These are phyloP conservation scores for Cercophora sp. DNA, from an alignment of 495 filamentous ascomycete species.

Conservation along the genomic window DNA sequence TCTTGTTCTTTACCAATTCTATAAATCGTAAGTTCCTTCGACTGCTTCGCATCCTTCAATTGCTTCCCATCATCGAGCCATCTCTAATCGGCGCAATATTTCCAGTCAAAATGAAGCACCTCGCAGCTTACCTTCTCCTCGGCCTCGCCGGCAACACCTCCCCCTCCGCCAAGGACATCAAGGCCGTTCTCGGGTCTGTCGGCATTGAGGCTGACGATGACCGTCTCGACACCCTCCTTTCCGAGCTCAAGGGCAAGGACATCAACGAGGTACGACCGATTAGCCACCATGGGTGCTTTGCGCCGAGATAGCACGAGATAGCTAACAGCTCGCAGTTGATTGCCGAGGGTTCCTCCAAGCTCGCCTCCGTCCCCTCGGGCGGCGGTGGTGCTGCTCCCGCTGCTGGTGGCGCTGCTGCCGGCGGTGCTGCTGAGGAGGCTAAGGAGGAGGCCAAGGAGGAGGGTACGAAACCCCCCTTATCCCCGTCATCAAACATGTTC, in stretches of 20 bases:
- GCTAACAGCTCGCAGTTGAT: conserved; percentile 67
- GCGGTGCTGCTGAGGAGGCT: conserved; percentile 62
- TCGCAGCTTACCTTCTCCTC: conserved; percentile 98
- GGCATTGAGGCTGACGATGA: conserved; percentile 92
- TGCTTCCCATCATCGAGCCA: background rate
- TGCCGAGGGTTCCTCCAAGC: conserved; percentile 82
- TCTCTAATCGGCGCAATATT: conserved; percentile 8
- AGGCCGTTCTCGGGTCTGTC: conserved; percentile 85
- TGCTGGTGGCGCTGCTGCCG: conserved; percentile 63
- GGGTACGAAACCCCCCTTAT: conserved; percentile 42
- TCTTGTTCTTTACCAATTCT: conserved; percentile 43
- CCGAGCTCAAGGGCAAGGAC: conserved; percentile 96
- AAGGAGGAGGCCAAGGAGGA: conserved; percentile 73
- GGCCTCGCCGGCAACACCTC: conserved; percentile 86
- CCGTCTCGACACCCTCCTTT: conserved; percentile 77
- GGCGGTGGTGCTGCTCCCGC: conserved; percentile 69
- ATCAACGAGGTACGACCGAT: conserved; percentile 71
- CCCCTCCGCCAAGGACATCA: conserved; percentile 84
- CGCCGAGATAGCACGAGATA: background rate
- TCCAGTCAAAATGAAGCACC: conserved; percentile 89
- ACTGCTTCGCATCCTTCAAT: background rate
- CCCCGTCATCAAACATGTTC: background rate
- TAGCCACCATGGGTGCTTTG: background rate
- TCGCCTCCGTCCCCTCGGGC: conserved; percentile 95
- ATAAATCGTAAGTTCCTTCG: conserved; percentile 27